Percentiles rank a stretch among this genome's conserved stretches.
These are phyloP conservation scores for Fagopyrum tataricum DNA, from an alignment of 148 eudicot genomes.

Conservation along the genomic window DNA sequence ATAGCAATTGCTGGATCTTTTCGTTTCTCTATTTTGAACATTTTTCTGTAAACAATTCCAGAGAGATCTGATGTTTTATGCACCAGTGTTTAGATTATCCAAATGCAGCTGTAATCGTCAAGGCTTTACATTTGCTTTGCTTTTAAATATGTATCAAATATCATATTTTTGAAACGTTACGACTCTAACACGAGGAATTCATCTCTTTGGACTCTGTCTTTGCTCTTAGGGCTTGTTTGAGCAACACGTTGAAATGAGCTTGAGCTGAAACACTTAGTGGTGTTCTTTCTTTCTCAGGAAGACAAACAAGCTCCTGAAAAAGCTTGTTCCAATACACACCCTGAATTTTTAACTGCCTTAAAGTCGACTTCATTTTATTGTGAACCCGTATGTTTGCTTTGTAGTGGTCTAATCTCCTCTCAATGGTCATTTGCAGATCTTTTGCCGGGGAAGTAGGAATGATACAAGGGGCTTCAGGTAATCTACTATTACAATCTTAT, in stretches of 20 bases:
- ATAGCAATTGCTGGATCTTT: not conserved
- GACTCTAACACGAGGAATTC: too few species aligned
- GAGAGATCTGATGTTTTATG: not conserved
- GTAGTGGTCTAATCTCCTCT: conserved; percentile 8
- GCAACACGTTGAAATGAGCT: too few species aligned
- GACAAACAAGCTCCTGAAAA: not conserved
- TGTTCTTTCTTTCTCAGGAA: not conserved
- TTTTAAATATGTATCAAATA: too few species aligned
- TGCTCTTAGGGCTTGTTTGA: not conserved
- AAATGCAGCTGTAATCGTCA: not conserved
- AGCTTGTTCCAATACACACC: not conserved
- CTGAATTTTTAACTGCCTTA: not conserved
- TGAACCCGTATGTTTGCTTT: not conserved
- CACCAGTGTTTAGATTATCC: not conserved
- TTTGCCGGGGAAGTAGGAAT: conserved; percentile 92
- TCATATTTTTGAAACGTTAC: too few species aligned
- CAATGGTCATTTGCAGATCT: conserved; percentile 52
- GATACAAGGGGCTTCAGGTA: conserved; percentile 97
- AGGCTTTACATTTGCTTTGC: not conserved
- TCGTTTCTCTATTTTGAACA: not conserved
- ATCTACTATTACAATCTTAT: not conserved
- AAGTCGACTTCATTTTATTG: not conserved
- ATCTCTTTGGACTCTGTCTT: not conserved
- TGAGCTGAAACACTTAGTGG: not conserved
- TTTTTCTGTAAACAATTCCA: not conserved